phyloP scores from a whole-genome alignment of 176 grass and related monocot genomes.

The Carex scoparia region DNA sequence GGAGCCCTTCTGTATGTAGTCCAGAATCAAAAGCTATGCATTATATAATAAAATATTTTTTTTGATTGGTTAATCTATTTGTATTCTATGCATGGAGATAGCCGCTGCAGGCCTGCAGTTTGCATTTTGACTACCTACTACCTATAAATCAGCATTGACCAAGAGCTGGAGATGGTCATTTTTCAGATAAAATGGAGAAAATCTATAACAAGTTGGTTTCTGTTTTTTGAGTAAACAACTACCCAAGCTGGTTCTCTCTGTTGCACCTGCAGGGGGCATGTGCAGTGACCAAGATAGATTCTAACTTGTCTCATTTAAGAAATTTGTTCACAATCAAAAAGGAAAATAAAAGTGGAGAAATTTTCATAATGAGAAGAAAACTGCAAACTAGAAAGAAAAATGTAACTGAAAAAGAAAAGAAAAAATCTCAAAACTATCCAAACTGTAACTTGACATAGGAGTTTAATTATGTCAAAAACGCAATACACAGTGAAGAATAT shows the following conservation, averaged over 20 bases:
- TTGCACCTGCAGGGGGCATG: conserved; percentile 3
- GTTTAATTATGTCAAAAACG: too few relatives aligned
- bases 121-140: conserved; percentile 14
- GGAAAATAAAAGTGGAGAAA: neutral
- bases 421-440: neutral
- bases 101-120: neutral
- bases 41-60: conserved; percentile 9
- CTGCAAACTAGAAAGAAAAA: neutral
- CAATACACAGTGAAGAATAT: neutral
- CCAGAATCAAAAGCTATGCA: neutral
- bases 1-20: conserved; percentile 4
- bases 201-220: neutral
- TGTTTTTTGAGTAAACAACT: conserved; percentile 1
- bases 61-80: conserved; percentile 2
- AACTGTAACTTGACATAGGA: neutral
- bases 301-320: conserved; percentile 2
- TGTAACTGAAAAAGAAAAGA: neutral
- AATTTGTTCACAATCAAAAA: neutral
- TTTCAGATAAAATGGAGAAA: neutral
- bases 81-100: conserved; percentile 7
- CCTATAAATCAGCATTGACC: neutral
- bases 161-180: neutral
- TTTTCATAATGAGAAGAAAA: neutral
- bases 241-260: conserved; percentile 1
- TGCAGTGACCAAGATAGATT: conserved; percentile 26